Evolutionary conservation across 1,284 basidiomycete genomes (phyloP).

Genomic region (Ustilago bromivora): DNA sequence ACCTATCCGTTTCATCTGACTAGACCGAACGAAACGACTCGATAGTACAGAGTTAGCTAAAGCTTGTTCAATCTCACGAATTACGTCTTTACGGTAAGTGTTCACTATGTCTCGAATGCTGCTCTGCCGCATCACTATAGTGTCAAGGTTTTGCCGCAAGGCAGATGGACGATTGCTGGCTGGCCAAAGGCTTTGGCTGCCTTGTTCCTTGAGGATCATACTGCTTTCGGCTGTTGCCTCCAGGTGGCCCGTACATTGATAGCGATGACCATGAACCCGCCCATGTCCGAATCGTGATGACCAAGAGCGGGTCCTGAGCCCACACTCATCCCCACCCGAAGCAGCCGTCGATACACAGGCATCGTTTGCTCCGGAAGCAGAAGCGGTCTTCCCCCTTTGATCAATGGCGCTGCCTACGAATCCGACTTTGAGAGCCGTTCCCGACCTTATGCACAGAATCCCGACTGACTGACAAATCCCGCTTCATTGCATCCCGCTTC

Average conservation of each 20-base stretch:
- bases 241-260: background rate
- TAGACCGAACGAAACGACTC: background rate
- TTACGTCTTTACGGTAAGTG: background rate
- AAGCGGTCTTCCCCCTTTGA: background rate
- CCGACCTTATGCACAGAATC: constrained; percentile 17
- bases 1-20: constrained; percentile 5
- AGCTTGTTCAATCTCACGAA: background rate
- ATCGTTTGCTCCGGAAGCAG: background rate
- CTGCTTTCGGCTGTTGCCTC: background rate
- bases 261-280: background rate
- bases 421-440: background rate
- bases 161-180: background rate
- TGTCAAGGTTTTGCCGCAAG: background rate
- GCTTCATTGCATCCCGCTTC: constrained; percentile 15
- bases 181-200: background rate
- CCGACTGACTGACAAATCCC: constrained; percentile 25
- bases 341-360: background rate
- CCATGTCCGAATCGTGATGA: background rate
- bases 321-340: background rate
- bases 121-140: background rate
- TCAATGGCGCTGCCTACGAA: background rate
- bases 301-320: background rate
- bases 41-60: background rate
- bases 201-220: background rate
- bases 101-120: background rate